Percentiles rank a stretch among this genome's conserved stretches.
Conservation (phyloP, 805 yeast genomes). For the Maudiozyma serrabonitensis region DNA sequence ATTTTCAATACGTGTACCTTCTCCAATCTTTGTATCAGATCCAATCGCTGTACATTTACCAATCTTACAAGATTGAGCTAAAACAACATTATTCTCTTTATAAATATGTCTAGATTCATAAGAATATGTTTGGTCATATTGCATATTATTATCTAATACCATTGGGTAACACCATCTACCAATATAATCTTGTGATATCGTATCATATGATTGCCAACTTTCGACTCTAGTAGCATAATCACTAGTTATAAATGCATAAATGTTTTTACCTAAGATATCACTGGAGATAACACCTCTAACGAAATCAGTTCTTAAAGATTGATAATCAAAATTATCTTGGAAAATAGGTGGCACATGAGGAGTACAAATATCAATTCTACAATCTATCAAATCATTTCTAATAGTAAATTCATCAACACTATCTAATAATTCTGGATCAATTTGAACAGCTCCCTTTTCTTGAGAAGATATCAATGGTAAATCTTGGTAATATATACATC, state of each 20-base stretch:
- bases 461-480: constrained; percentile 47
- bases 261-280: constrained; percentile 81
- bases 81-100: constrained; percentile 77
- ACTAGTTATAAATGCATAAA: constrained; percentile 77
- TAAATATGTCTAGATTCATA: constrained; percentile 82
- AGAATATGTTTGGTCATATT: constrained; percentile 60
- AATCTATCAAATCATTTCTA: constrained; percentile 90
- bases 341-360: constrained; percentile 91
- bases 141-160: constrained; percentile 74
- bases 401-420: constrained; percentile 64
- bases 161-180: constrained; percentile 91
- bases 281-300: constrained; percentile 84
- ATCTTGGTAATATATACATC: constrained; percentile 78
- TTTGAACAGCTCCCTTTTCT: constrained; percentile 41
- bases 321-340: constrained; percentile 94
- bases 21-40: constrained; percentile 63
- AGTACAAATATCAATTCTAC: constrained; percentile 92
- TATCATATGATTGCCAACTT: constrained; percentile 87
- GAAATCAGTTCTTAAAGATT: constrained; percentile 74
- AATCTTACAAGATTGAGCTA: constrained; percentile 87
- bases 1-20: constrained; percentile 51
- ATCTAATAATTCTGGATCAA: constrained; percentile 78
- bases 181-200: constrained; percentile 79
- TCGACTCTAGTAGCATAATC: constrained; percentile 94
- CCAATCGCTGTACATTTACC: constrained; percentile 80